Base-by-base conservation (phyloP, 1,139 yeast species). In the Kurtzmaniella quercitrusa region DNA sequence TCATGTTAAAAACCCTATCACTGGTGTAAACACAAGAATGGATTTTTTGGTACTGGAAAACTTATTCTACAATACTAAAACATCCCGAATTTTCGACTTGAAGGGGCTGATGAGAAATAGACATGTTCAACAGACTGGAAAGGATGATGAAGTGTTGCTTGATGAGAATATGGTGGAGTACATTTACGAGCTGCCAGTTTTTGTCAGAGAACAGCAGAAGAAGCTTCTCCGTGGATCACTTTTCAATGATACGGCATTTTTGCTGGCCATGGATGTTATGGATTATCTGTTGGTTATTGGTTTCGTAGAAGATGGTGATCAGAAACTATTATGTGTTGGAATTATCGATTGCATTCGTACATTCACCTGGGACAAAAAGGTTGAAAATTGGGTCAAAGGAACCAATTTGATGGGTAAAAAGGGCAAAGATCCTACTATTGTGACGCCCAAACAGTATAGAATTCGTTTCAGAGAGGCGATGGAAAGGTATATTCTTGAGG, bases 131-230 rank as follows among this genome's bases (percentile, higher is more conserved):
- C 96, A 91, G 61, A 94, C 98, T 0, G 99, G 98, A 5, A 82
- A 82, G 56, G 97, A 86, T 51, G 90, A 94, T 57, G 98, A 94
- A 62, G 99, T 94, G 1, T 68, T 94, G 34, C 66, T 94, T 46
- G 99, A 94, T 65, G 99, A 93, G 57, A 94, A 94, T 58, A 93
- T 94, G 98, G 95, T 94, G 51, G 99, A 94, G 61, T 93, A 88
- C 60, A 93, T 94, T 47, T 93, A 89, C 56, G 98, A 94, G 61
- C 85, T 95, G 23, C 99, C 99, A 0, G 77, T 94, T 36, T 94
- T 90, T 70, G 96, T 94, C 11, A 75, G 93, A 45, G 98, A 93
- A 55, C 94, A 90, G 55, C 94, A 91, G 62, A 93, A 94, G 59
- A 83, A 85, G 54, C 65, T 90, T 39, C 63, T 94, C 44, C 68